Base-by-base conservation (phyloP, 1,284 basidiomycete species). In the Rhizoctonia solani region DNA sequence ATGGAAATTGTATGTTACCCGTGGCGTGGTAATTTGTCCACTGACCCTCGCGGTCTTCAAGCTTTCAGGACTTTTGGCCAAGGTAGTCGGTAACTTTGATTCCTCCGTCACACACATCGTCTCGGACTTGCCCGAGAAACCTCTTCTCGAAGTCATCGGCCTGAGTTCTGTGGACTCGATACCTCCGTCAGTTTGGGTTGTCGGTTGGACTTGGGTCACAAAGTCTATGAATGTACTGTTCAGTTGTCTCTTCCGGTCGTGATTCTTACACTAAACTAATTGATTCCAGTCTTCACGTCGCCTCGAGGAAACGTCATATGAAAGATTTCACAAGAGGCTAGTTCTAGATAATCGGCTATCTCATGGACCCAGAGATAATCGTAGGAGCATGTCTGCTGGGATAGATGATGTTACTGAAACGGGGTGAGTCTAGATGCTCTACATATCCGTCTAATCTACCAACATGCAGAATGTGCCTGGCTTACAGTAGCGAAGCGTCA, bases 221-320 rank as follows among this genome's bases (percentile, higher is more conserved):
- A 66, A 54, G 39, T 66, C 63, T 30, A 66, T 66, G 63, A 66
- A 66, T 23, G 63, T 66, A 41, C 54, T 41, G 52, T 42, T 21
- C 21, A 39, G 25, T 66, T 14, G 32, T 47, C 14, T 54, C 42
- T 23, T 39, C 49, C 21, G 63, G 13, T 53, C 11, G n/a, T 66
- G 52, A n/a, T 21, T 42, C 29, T 54, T 29, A 13, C 3, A 27
- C 29, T 54, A 37, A 54, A 37, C 42, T 19, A 47, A 39, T 25
- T 30, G 37, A 49, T 66, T 46, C 16, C 32, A 66, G 63, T 54
- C 63, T 30, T 23, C 37, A 29, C 52, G 52, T 27, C 50, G 63
- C 63, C 63, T 66, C 63, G 63, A 66, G 52, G 63, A 66, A 16
- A 66, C 63, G 11, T 41, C 63, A 2, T 66, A 66, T 52, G 63